These are phyloP conservation scores for Pseudogymnoascus sp. DNA, from an alignment of 2,329 filamentous ascomycete genomes.

Conservation along the genomic window DNA sequence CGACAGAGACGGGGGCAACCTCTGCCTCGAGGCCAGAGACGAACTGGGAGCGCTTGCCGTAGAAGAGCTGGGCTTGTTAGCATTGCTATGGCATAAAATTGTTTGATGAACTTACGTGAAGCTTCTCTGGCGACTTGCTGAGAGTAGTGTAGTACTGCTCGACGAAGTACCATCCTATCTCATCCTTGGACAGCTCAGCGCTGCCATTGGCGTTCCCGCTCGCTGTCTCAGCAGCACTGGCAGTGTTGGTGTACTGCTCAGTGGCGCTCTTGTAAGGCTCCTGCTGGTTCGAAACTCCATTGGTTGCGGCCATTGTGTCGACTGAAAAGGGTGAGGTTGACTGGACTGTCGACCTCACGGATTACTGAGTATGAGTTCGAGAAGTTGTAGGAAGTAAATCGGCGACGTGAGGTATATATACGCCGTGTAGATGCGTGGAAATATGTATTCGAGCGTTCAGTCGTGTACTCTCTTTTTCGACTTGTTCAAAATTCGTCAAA, in stretches of 20 bases:
- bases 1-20: constrained; percentile 75
- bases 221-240: constrained; percentile 21
- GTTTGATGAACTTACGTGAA: constrained; percentile 52
- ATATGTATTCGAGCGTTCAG: constrained; percentile 3
- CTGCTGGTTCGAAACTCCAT: constrained; percentile 28
- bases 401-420: constrained; percentile 1
- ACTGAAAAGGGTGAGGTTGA: constrained; percentile 3
- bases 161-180: constrained; percentile 99
- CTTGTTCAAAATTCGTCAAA: constrained; percentile 3
- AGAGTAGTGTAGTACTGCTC: constrained; percentile 98
- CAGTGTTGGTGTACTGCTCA: constrained; percentile 28
- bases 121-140: constrained; percentile 87
- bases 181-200: constrained; percentile 65
- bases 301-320: constrained; percentile 22
- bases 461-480: constrained; percentile 4
- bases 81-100: background rate
- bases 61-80: constrained; percentile 61
- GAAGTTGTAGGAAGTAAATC: background rate
- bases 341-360: background rate
- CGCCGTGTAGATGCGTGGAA: constrained; percentile 1
- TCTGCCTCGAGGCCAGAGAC: constrained; percentile 89
- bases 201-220: constrained; percentile 29
- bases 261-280: constrained; percentile 27
- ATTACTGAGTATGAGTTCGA: background rate
- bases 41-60: constrained; percentile 91